A percentile compares a stretch with the other conserved stretches of the same genome.
phyloP scores from a whole-genome alignment of 306 rosid genomes.

The Urtica urens region DNA sequence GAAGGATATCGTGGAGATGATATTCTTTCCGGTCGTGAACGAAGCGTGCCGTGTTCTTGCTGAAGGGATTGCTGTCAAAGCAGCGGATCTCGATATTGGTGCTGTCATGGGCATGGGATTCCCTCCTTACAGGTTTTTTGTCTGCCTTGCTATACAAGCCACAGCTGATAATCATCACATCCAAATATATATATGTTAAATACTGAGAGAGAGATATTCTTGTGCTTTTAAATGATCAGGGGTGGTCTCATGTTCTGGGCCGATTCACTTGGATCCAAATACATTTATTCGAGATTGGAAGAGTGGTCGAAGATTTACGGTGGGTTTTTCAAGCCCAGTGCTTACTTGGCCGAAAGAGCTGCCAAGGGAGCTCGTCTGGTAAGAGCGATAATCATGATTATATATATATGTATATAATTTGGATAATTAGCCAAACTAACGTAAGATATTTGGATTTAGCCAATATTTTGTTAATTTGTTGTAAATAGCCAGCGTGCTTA shows the following conservation, averaged over 20 bases:
- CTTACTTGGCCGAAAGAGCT: constrained; percentile 86
- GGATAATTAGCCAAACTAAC: no score
- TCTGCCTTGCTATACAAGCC: background rate
- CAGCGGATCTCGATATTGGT: constrained; percentile 82
- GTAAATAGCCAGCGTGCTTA: no score
- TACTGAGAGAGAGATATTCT: no score
- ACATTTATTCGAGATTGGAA: constrained; percentile 67
- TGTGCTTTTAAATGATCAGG: constrained; percentile 40
- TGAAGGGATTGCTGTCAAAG: constrained; percentile 85
- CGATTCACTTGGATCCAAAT: constrained; percentile 81
- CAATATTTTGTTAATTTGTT: no score
- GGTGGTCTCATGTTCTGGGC: constrained; percentile 98
- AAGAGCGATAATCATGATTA: no score
- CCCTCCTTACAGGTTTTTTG: constrained; percentile 81
- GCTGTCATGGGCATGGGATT: constrained; percentile 93
- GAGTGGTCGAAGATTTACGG: constrained; percentile 72
- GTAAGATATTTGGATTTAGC: no score
- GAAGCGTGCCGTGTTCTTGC: constrained; percentile 95
- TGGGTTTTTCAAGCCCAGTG: constrained; percentile 84
- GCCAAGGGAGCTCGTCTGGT: constrained; percentile 77
- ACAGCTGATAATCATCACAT: no score
- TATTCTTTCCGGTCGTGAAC: constrained; percentile 90
- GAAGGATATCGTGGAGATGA: constrained; percentile 83
- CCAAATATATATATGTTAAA: no score
- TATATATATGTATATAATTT: no score